Percentiles rank a stretch among this genome's conserved stretches.
These are phyloP conservation scores for Neltuma alba DNA, from an alignment of 306 rosid genomes.

Conservation along the genomic window DNA sequence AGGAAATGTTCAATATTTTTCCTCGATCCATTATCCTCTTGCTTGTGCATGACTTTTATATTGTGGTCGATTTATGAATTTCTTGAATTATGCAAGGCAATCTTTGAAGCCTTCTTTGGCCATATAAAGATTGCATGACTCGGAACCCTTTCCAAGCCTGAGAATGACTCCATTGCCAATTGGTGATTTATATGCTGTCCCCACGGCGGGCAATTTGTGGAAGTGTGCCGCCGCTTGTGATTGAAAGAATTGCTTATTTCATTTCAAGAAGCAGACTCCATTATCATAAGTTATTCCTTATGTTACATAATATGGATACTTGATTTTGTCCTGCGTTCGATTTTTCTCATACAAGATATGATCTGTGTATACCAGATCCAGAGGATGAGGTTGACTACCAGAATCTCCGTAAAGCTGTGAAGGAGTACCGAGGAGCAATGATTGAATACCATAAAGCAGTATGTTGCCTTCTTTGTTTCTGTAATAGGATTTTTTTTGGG, in stretches of 20 bases:
- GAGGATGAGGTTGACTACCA: constrained; percentile 69
- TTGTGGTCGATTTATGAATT: background rate
- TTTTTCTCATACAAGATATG: constrained; percentile 13
- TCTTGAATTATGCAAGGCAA: constrained; percentile 17
- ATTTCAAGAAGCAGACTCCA: constrained; percentile 20
- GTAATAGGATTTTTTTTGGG: constrained; percentile 10
- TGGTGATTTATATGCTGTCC: constrained; percentile 27
- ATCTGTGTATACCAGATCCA: constrained; percentile 48
- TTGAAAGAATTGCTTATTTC: constrained; percentile 19
- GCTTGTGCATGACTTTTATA: constrained; percentile 1
- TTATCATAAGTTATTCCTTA: background rate
- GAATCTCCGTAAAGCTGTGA: constrained; percentile 68
- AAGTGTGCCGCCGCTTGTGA: constrained; percentile 16
- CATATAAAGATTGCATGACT: background rate
- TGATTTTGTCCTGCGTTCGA: constrained; percentile 16
- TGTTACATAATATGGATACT: constrained; percentile 17
- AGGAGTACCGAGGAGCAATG: constrained; percentile 68
- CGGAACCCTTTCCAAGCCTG: background rate
- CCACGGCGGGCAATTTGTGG: constrained; percentile 7
- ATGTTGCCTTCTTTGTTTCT: constrained; percentile 41
- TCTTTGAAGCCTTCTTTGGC: constrained; percentile 7
- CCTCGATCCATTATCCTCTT: background rate
- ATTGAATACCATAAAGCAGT: constrained; percentile 81
- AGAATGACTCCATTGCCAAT: background rate
- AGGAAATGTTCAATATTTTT: background rate